Conservation (phyloP, 208 protist species). For the Tetramitus jugosus region DNA sequence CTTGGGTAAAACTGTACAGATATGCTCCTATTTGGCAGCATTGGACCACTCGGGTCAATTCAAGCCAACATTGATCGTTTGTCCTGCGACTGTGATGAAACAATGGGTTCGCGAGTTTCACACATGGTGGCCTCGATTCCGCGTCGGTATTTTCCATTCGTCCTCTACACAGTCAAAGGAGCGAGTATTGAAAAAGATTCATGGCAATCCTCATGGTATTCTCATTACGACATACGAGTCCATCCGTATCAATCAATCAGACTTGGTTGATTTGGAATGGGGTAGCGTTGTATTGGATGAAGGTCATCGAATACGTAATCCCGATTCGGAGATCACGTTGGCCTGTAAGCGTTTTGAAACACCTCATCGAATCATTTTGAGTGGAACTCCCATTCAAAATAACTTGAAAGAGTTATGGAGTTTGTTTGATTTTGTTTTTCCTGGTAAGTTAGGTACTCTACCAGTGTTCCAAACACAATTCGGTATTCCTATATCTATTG, state of each 20-base stretch:
- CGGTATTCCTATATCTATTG: conserved; percentile 59
- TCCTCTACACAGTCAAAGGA: conserved; percentile 36
- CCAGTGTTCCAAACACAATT: conserved; percentile 64
- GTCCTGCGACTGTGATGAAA: conserved; percentile 77
- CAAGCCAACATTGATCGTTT: conserved; percentile 74
- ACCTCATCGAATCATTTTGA: conserved; percentile 83
- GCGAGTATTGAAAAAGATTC: conserved; percentile 47
- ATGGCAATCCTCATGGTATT: conserved; percentile 43
- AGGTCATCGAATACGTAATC: conserved; percentile 92
- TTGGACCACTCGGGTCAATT: conserved; percentile 56
- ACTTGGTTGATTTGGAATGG: conserved; percentile 34
- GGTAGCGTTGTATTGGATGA: conserved; percentile 77
- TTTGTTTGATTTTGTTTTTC: conserved; percentile 96
- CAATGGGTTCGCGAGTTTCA: conserved; percentile 89
- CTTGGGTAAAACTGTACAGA: conserved; percentile 91
- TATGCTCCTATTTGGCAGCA: conserved; percentile 72
- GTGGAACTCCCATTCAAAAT: conserved; percentile 96
- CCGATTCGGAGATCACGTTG: conserved; percentile 82
- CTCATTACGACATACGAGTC: conserved; percentile 84
- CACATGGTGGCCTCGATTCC: conserved; percentile 72
- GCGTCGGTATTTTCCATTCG: conserved; percentile 69
- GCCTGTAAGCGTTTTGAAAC: conserved; percentile 83
- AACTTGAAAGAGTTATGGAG: conserved; percentile 97
- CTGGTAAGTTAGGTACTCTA: conserved; percentile 82
- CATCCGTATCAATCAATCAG: conserved; percentile 52